A percentile compares a stretch with the other conserved stretches of the same genome.
These are phyloP conservation scores for Chrysoporthe puriensis DNA, from an alignment of 2,329 filamentous ascomycete species.

Conservation along the genomic window DNA sequence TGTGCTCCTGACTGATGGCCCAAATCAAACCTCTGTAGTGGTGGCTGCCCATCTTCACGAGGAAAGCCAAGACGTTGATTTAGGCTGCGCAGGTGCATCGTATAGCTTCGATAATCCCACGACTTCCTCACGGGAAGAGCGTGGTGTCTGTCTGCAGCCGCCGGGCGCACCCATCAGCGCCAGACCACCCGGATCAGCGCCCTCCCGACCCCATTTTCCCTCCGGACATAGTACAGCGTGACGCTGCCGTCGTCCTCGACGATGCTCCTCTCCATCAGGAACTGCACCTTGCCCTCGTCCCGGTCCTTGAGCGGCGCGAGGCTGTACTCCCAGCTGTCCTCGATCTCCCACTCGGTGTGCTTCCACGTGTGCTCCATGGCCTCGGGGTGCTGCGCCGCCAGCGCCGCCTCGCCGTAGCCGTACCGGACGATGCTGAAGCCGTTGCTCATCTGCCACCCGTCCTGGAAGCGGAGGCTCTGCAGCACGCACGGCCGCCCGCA, in stretches of 20 bases:
- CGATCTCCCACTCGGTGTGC: slow-evolving; percentile 24
- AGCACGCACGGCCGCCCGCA: slow-evolving; percentile 46
- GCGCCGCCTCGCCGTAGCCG: slow-evolving; percentile 34
- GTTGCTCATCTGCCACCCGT: slow-evolving; percentile 42
- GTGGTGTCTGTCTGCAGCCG: not conserved
- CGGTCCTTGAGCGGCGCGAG: slow-evolving; percentile 27
- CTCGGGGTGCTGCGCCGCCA: slow-evolving; percentile 40
- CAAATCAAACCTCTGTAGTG: not conserved
- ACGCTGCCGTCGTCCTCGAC: slow-evolving; percentile 20
- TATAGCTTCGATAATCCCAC: not conserved
- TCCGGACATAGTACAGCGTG: slow-evolving; percentile 26
- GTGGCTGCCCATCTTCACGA: not conserved
- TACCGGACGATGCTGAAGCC: slow-evolving; percentile 48
- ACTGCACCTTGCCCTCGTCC: slow-evolving; percentile 30
- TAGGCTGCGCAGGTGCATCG: not conserved
- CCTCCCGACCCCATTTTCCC: slow-evolving; percentile 23
- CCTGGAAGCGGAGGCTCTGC: slow-evolving; percentile 41
- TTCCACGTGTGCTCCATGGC: slow-evolving; percentile 46
- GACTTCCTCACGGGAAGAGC: not conserved
- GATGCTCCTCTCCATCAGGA: slow-evolving; percentile 27
- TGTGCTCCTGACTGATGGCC: not conserved
- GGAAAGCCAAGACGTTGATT: not conserved
- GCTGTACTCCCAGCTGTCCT: slow-evolving; percentile 28
- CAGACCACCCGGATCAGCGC: slow-evolving; percentile 29
- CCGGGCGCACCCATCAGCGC: slow-evolving; percentile 1